These are phyloP conservation scores for Dichotomocladium elegans DNA, from an alignment of 371 early-diverging fungal species.

Conservation along the genomic window DNA sequence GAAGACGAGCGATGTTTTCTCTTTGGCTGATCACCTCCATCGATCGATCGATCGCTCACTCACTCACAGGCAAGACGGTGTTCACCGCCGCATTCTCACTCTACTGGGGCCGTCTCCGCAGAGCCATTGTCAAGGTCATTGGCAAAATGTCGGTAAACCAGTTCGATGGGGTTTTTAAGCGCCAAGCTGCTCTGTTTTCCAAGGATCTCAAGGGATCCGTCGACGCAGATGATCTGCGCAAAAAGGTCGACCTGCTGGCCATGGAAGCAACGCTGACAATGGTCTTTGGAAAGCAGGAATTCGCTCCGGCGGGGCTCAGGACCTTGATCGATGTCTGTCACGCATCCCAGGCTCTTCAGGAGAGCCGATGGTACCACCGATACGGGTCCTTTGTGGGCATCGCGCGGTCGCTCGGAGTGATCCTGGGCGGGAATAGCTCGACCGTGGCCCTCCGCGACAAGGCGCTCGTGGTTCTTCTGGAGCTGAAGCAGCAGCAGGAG, in stretches of 20 bases:
- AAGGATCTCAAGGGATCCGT: constrained; percentile 5
- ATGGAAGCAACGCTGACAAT: constrained; percentile 27
- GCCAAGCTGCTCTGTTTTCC: background rate
- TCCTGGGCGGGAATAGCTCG: background rate
- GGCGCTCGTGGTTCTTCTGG: constrained; percentile 2
- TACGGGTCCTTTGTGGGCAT: constrained; percentile 18
- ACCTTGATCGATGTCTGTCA: constrained; percentile 15
- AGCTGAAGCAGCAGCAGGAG: constrained; percentile 1
- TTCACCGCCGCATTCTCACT: constrained; percentile 26
- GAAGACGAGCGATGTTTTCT: background rate
- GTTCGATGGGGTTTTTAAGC: constrained; percentile 9
- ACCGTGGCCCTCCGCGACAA: constrained; percentile 1
- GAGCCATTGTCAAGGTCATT: constrained; percentile 20
- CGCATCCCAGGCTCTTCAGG: constrained; percentile 9
- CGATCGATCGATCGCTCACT: too few relatives aligned
- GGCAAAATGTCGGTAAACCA: background rate
- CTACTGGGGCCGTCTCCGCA: constrained; percentile 36
- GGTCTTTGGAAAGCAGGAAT: constrained; percentile 3
- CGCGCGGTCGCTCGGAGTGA: background rate
- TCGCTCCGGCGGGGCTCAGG: constrained; percentile 1
- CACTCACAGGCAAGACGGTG: constrained; percentile 23
- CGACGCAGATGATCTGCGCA: constrained; percentile 19
- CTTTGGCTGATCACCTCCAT: too few relatives aligned
- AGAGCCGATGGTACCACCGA: constrained; percentile 19
- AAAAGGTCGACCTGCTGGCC: constrained; percentile 26